phyloP scores from a whole-genome alignment of 257 asterid species.

The Cordia subcordata region DNA sequence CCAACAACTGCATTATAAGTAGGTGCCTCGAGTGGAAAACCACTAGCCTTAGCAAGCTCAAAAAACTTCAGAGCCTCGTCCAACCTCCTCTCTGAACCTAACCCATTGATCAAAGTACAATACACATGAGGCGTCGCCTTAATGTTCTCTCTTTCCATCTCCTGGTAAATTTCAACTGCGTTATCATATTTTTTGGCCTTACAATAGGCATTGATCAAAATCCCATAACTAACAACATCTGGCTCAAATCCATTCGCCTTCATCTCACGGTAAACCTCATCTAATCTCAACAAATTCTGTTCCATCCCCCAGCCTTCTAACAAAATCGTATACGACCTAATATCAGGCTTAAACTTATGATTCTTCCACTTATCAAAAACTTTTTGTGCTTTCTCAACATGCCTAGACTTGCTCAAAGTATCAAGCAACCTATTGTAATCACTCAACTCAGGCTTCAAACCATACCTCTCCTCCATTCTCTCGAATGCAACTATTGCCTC shows the following conservation, averaged over 20 bases:
- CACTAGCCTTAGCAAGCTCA: slow-evolving; percentile 42
- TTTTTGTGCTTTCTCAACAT: slow-evolving; percentile 58
- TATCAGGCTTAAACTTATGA: slow-evolving; percentile 44
- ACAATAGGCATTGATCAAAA: slow-evolving; percentile 60
- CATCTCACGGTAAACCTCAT: slow-evolving; percentile 80
- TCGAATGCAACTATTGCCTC: slow-evolving; percentile 69
- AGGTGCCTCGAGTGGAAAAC: slow-evolving; percentile 47
- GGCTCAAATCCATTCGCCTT: slow-evolving; percentile 53
- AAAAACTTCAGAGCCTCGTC: slow-evolving; percentile 58
- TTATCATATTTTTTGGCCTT: slow-evolving; percentile 45
- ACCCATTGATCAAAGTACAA: slow-evolving; percentile 73
- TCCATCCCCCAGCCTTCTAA: slow-evolving; percentile 85
- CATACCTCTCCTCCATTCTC: slow-evolving; percentile 71
- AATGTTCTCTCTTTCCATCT: slow-evolving; percentile 53
- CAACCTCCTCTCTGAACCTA: slow-evolving; percentile 68
- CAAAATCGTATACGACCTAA: slow-evolving; percentile 57
- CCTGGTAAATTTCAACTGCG: slow-evolving; percentile 43
- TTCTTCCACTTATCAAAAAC: slow-evolving; percentile 69
- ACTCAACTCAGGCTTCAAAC: slow-evolving; percentile 45
- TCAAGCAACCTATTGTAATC: slow-evolving; percentile 83
- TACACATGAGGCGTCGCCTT: slow-evolving; percentile 73
- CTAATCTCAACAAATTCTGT: slow-evolving; percentile 45
- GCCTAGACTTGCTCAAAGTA: slow-evolving; percentile 61
- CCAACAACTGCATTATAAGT: slow-evolving; percentile 79
- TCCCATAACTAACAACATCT: slow-evolving; percentile 78